Evolutionary conservation across 768 basidiomycete genomes (phyloP).

Genomic region (Podaxis mareebaensis): DNA sequence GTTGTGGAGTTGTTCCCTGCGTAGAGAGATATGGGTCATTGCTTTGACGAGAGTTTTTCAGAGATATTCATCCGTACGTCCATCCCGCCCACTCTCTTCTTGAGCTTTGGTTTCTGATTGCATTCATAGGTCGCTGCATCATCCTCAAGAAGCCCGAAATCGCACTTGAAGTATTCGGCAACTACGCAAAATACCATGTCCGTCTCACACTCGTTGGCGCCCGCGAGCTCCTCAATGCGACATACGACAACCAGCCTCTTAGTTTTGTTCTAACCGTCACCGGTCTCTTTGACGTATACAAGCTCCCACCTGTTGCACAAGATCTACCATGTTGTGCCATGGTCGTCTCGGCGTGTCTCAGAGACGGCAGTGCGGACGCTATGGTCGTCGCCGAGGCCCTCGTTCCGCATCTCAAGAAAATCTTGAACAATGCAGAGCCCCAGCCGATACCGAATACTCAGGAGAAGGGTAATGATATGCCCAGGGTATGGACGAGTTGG

Average conservation of each 20-base stretch:
- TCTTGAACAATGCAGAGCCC: constrained; percentile 22
- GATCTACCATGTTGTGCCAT: constrained; percentile 61
- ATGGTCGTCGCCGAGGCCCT: constrained; percentile 41
- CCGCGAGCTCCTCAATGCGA: constrained; percentile 56
- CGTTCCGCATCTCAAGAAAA: constrained; percentile 34
- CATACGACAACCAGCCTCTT: constrained; percentile 48
- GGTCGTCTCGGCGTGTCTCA: constrained; percentile 56
- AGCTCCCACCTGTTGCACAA: constrained; percentile 50
- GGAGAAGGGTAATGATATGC: constrained; percentile 20
- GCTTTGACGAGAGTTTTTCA: constrained; percentile 38
- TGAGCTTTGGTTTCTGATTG: neutral
- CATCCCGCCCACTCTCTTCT: neutral
- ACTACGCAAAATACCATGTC: constrained; percentile 63
- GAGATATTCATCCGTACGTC: constrained; percentile 59
- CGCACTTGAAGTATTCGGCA: constrained; percentile 61
- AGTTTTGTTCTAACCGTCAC: constrained; percentile 49
- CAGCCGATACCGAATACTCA: constrained; percentile 8
- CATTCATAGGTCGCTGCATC: constrained; percentile 55
- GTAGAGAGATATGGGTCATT: constrained; percentile 47
- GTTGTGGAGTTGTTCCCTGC: constrained; percentile 47
- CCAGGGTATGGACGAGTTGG: constrained; percentile 30
- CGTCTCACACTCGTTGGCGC: constrained; percentile 51
- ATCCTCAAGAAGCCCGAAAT: constrained; percentile 55
- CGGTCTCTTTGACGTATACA: constrained; percentile 55
- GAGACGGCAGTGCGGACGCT: constrained; percentile 41